Conservation (phyloP, 192 early-diverging fungal species). For the Gorgonomyces haynaldii region DNA sequence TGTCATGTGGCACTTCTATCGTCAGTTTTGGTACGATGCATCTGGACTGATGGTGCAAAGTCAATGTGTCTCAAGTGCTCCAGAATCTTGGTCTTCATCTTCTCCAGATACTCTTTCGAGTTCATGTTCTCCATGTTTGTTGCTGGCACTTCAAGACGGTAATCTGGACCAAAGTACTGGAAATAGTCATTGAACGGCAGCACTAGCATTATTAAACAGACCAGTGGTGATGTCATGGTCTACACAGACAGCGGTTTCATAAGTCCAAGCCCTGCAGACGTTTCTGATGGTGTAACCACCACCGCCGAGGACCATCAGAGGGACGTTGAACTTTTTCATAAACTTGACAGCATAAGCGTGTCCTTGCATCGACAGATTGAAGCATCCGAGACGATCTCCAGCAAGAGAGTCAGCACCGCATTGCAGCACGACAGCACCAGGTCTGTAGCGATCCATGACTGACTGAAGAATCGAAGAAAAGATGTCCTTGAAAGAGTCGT, state of each 20-base stretch:
- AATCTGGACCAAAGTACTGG: conserved; percentile 50
- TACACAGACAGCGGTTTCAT: conserved; percentile 77
- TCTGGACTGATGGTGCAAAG: conserved; percentile 89
- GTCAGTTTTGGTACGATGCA: conserved; percentile 51
- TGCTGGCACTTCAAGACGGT: conserved; percentile 53
- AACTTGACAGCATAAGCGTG: conserved; percentile 87
- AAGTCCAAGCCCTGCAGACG: conserved; percentile 88
- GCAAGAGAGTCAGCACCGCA: conserved; percentile 95
- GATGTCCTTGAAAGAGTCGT: conserved; percentile 63
- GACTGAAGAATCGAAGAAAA: conserved; percentile 71
- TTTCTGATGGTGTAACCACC: conserved; percentile 90
- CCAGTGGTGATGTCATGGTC: conserved; percentile 41
- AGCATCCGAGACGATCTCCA: conserved; percentile 87
- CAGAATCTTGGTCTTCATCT: conserved; percentile 59
- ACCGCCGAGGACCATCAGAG: conserved; percentile 85
- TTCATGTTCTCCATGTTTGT: conserved; percentile 85
- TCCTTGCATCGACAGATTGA: conserved; percentile 86
- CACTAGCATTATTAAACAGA: conserved; percentile 13
- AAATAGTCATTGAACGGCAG: conserved; percentile 59
- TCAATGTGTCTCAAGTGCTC: conserved; percentile 81
- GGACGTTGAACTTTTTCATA: conserved; percentile 84
- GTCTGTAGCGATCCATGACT: conserved; percentile 88
- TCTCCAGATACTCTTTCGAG: conserved; percentile 66
- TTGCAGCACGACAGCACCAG: conserved; percentile 86
- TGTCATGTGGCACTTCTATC: conserved; percentile 62